Evolutionary conservation across 371 early-diverging fungal species (phyloP), one percentile per base, ranked within the genome.

Genomic region (Apophysomyces ossiformis): DNA sequence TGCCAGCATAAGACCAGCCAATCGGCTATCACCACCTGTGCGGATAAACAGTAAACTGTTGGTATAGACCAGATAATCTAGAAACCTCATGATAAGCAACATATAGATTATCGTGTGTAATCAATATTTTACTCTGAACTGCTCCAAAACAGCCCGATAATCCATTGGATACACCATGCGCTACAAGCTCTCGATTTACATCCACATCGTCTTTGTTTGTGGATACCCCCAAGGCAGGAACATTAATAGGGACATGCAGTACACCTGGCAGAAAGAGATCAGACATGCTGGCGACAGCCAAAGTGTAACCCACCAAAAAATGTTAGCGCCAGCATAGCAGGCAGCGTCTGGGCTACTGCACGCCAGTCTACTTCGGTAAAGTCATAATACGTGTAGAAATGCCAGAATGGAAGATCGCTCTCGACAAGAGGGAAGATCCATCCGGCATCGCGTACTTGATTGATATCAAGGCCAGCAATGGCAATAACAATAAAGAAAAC

Each of bases 171-270:
- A 96, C 72, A 18, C 98, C 97, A 63, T 98, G 98, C 4, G 95
- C 94, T 6, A 95, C 85, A n/a, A 98, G 83, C 78, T 98, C 98
- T n/a, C 92, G 78, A 76, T 96, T 94, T 37, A 92, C 89, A 78
- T 96, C 92, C 15, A 97, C 87, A 66, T 89, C 83, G 71, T 94
- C 93, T 44, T 87, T 87, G 35, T 90, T 87, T 4, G 96, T 95
- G 0, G 95, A 94, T 1, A 96, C 96, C 1, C 95, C 95, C 61
- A 96, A 82, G 1, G 96, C 96, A 13, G 96, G 97, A 0, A 96
- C 94, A 64, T 93, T 93, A 69, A 92, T 92, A 8, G 99, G 98
- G 1, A 98, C 99, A 73, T 98, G 98, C 21, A 98, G 82, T 37
- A 97, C 89, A 58, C 89, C 86, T 67, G 12, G 35, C 32, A 57